phyloP scores from a whole-genome alignment of 768 basidiomycete species.

The Clitopilus passeckerianus region DNA sequence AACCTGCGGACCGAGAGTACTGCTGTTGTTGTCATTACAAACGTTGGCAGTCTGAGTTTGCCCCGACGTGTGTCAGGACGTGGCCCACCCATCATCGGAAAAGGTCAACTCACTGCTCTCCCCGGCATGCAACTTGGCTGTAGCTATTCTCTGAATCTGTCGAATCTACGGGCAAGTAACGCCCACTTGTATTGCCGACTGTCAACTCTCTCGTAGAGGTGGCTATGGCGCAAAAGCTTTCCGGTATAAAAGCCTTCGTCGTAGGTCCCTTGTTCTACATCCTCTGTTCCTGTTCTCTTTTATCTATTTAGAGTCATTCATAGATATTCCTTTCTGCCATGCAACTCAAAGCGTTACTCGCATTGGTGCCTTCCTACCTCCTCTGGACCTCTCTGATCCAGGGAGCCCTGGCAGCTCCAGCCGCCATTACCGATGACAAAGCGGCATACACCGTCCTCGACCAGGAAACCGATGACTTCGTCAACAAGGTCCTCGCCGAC shows the following conservation, averaged over 20 bases:
- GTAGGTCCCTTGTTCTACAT: neutral
- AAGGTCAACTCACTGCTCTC: neutral
- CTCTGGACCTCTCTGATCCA: neutral
- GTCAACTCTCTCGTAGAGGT: neutral
- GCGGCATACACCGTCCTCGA: constrained; percentile 2
- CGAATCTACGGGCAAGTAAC: neutral
- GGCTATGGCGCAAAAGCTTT: neutral
- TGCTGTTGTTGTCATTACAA: neutral
- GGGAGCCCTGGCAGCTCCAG: neutral
- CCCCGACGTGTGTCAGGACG: neutral
- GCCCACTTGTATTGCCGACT: neutral
- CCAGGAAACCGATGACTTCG: constrained; percentile 4
- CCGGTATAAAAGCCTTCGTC: neutral
- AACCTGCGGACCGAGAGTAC: neutral
- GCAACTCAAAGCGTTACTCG: neutral
- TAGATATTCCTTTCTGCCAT: neutral
- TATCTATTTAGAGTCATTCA: neutral
- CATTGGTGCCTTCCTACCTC: neutral
- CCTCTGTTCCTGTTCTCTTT: neutral
- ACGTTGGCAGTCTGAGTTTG: neutral
- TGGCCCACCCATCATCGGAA: neutral
- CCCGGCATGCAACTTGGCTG: neutral
- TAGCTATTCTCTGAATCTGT: neutral
- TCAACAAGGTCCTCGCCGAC: constrained; percentile 5
- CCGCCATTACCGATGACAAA: neutral